Base-by-base conservation (phyloP, 495 filamentous ascomycete species). In the Thermothielavioides terrestris region DNA sequence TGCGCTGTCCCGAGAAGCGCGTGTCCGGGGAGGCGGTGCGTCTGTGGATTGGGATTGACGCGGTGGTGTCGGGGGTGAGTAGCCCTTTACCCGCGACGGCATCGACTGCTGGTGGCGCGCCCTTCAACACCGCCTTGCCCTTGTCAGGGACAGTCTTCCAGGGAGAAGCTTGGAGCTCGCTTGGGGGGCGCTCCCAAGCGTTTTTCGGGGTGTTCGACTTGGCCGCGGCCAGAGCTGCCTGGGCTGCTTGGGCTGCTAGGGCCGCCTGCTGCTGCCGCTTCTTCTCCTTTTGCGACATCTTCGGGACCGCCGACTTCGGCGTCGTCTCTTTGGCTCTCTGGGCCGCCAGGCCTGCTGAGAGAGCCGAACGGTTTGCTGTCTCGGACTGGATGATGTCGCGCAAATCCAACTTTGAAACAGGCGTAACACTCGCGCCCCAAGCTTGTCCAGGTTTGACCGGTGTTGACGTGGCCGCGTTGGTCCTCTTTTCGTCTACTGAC, bases 241-340 rank as follows among this genome's bases (percentile, higher is more conserved):
- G 62, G 7, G 59, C 56, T 26, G 72, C 66, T 21, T 66, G 60
- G 40, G 53, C 47, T 20, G 54, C 59, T 23, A 50, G 50, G 30
- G 52, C 54, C 57, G 78, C 68, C 36, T 80, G 68, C 58, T 83
- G 78, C 53, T 87, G 82, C 54, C 88, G 80, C 68, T 95, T 95
- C 10, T 88, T 81, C 60, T 95, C 91, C 60, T 89, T 91, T 55
- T 97, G 92, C 1, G 88, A 92, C 35, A 94, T 54, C 55, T 81
- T 94, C 64, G 62, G 68, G 38, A 49, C 69, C 1, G 66, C 41
- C 18, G 50, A 25, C 57, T 68, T 72, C 7, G 50, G 54, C 7
- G 50, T 45, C 10, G 57, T 39, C 2, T 75, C 72, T 42, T 68
- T 72, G 7, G 52, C 54, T 42, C 52, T 72, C 49, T 76, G 69